Evolutionary conservation across 202 grass and related monocot species (phyloP).

Genomic region (Alloteropsis angusta): DNA sequence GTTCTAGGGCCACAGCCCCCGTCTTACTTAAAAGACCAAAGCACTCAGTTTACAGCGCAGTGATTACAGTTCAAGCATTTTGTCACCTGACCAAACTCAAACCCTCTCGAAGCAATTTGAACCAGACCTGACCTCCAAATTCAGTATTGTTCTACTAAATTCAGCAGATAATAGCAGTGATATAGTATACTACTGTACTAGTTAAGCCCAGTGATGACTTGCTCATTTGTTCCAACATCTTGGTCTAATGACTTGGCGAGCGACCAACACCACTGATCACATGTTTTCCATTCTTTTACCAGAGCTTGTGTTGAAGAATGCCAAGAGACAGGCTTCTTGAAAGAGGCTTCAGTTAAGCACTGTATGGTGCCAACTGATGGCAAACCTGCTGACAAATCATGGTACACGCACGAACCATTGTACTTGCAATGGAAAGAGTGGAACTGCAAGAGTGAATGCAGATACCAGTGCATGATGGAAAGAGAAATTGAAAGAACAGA

Average conservation of each 20-base stretch:
- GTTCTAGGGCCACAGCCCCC: too few species aligned
- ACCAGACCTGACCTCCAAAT: too few species aligned
- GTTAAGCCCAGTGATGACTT: not conserved
- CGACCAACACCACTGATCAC: not conserved
- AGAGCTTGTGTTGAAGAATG: constrained; percentile 64
- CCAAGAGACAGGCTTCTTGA: constrained; percentile 52
- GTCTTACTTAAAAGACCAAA: too few species aligned
- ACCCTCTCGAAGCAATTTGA: too few species aligned
- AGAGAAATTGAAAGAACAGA: constrained; percentile 62
- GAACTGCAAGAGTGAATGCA: constrained; percentile 87
- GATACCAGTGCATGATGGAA: constrained; percentile 87
- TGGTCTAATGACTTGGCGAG: not conserved
- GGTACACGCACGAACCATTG: constrained; percentile 74
- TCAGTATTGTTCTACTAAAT: not conserved
- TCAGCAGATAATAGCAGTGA: not conserved
- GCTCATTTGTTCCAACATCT: not conserved
- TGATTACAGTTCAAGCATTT: too few species aligned
- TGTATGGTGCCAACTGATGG: constrained; percentile 42
- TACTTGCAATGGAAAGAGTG: constrained; percentile 93
- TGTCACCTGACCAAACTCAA: too few species aligned
- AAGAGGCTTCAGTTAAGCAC: constrained; percentile 52
- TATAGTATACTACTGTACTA: not conserved
- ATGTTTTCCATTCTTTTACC: not conserved
- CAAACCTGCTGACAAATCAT: constrained; percentile 41
- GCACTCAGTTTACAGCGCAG: too few species aligned